Evolutionary conservation across 495 filamentous ascomycete species (phyloP).

Genomic region (Emericellopsis terricola): DNA sequence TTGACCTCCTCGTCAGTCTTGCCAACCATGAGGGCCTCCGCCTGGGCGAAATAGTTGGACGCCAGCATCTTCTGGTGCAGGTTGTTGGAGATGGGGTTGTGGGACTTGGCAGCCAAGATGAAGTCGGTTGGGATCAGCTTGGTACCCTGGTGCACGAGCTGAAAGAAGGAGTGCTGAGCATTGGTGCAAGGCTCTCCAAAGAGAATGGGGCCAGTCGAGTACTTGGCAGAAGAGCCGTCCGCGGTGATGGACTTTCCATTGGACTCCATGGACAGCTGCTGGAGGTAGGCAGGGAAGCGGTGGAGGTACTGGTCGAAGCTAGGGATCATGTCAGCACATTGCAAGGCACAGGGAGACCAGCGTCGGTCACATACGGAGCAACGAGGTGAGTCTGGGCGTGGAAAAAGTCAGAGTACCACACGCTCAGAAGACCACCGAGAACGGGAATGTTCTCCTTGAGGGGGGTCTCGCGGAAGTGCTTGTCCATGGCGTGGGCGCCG

Average conservation of each 20-base stretch:
- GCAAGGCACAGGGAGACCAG: too few relatives aligned
- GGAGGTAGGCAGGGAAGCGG: slow-evolving; percentile 96
- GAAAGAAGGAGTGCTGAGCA: slow-evolving; percentile 99
- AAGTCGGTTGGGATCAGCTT: slow-evolving; percentile 98
- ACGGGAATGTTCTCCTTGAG: slow-evolving; percentile 89
- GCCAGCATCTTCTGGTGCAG: slow-evolving; percentile 98
- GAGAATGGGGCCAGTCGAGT: slow-evolving; percentile 82
- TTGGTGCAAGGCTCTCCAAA: slow-evolving; percentile 98
- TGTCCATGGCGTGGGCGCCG: slow-evolving; percentile 94
- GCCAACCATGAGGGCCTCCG: slow-evolving; percentile 96
- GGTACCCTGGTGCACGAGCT: slow-evolving; percentile 95
- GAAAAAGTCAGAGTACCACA: slow-evolving; percentile 99
- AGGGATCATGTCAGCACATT: slow-evolving; percentile 7
- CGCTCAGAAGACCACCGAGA: slow-evolving; percentile 79
- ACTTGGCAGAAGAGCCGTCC: slow-evolving; percentile 78
- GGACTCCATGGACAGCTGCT: slow-evolving; percentile 98
- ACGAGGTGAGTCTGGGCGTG: slow-evolving; percentile 94
- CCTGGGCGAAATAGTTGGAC: slow-evolving; percentile 95
- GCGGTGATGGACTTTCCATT: slow-evolving; percentile 97
- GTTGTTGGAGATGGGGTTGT: slow-evolving; percentile 86
- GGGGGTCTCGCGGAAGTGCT: slow-evolving; percentile 84
- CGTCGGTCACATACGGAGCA: slow-evolving; percentile 42
- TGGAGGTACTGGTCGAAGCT: slow-evolving; percentile 97
- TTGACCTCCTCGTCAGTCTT: slow-evolving; percentile 85
- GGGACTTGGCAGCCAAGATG: slow-evolving; percentile 84